Evolutionary conservation across 306 rosid genomes (phyloP).

Genomic region (Lathyrus sativus): DNA sequence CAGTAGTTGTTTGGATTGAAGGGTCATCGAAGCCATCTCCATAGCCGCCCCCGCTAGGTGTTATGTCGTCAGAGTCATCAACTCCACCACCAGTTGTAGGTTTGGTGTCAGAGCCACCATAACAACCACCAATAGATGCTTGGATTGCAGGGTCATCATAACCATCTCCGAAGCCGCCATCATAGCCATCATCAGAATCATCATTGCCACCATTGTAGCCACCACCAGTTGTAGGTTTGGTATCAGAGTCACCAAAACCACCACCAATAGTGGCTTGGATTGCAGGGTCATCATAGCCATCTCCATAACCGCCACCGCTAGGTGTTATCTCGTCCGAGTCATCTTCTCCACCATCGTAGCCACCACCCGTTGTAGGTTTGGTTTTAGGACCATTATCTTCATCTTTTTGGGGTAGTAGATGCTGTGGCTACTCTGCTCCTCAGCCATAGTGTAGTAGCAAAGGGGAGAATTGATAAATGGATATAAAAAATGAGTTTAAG

Average conservation of each 20-base stretch:
- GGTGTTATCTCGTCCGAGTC: neutral
- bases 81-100: neutral
- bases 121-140: neutral
- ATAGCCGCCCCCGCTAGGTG: neutral
- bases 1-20: neutral
- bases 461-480: neutral
- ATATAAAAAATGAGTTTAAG: neutral
- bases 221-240: neutral
- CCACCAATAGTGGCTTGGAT: neutral
- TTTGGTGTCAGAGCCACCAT: slow-evolving; percentile 16
- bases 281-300: too few species aligned
- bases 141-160: too few species aligned
- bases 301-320: neutral
- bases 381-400: neutral
- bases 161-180: slow-evolving; percentile 1
- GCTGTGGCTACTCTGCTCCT: slow-evolving; percentile 51
- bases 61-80: neutral
- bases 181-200: neutral
- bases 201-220: neutral
- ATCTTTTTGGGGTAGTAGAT: slow-evolving; percentile 56
- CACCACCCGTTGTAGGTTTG: neutral
- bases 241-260: slow-evolving; percentile 12
- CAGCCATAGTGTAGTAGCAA: slow-evolving; percentile 54
- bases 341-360: neutral
- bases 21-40: slow-evolving; percentile 17